These are phyloP conservation scores for Plectosphaerella sp. DNA, from an alignment of 2,329 filamentous ascomycete species.

Conservation along the genomic window DNA sequence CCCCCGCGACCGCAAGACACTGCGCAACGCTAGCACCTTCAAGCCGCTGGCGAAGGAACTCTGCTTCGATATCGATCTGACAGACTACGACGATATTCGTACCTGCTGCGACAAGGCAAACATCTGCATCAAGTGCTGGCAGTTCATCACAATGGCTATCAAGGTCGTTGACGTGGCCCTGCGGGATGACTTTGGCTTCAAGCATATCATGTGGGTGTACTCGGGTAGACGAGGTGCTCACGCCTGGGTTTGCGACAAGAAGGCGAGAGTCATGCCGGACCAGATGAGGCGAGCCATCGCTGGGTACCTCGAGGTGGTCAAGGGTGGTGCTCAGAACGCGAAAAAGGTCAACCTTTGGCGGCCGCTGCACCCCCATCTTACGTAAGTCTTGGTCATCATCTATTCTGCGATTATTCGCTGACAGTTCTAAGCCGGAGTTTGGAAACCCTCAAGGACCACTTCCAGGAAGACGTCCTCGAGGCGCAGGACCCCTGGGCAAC, in stretches of 20 bases:
- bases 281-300: conserved; percentile 79
- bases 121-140: conserved; percentile 93
- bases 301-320: conserved; percentile 85
- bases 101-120: conserved; percentile 92
- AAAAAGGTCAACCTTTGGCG: conserved; percentile 82
- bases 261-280: conserved; percentile 80
- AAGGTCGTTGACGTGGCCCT: conserved; percentile 85
- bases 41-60: conserved; percentile 87
- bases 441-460: conserved; percentile 77
- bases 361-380: conserved; percentile 85
- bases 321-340: conserved; percentile 77
- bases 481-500: conserved; percentile 82
- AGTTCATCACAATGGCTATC: conserved; percentile 96
- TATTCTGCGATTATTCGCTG: no score
- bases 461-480: conserved; percentile 75
- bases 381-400: no score
- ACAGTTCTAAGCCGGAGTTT: conserved; percentile 63
- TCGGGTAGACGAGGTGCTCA: conserved; percentile 94
- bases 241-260: conserved; percentile 95
- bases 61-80: conserved; percentile 99
- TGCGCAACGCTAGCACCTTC: conserved; percentile 78
- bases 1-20: conserved; percentile 84
- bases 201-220: conserved; percentile 98
- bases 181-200: conserved; percentile 92
- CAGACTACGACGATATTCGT: conserved; percentile 94